Conservation (phyloP, 495 filamentous ascomycete genomes). For the Aeminium ludgeri region DNA sequence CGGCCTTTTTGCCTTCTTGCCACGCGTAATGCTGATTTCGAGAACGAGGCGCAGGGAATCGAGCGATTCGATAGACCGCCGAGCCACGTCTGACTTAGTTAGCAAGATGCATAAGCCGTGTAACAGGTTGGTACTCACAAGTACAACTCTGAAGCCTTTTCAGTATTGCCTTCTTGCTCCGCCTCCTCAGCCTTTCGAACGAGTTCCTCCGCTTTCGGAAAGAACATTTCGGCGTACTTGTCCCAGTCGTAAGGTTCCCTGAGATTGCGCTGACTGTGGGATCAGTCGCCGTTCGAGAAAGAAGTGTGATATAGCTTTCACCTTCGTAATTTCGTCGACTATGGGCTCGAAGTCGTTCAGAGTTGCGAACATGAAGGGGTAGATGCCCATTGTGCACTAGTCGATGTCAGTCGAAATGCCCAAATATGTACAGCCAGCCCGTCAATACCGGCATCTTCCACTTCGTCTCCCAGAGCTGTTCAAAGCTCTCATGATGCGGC, state of each 20-base stretch:
- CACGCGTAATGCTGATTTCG: constrained; percentile 47
- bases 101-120: not conserved
- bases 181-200: constrained; percentile 32
- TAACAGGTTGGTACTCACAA: constrained; percentile 21
- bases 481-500: constrained; percentile 50
- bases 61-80: constrained; percentile 54
- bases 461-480: constrained; percentile 61
- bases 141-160: constrained; percentile 43
- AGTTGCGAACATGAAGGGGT: constrained; percentile 62
- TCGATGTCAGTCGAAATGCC: not conserved
- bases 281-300: too few species aligned
- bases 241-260: constrained; percentile 46
- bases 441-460: constrained; percentile 51
- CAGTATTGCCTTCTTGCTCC: constrained; percentile 27
- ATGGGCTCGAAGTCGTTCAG: constrained; percentile 59
- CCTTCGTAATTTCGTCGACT: constrained; percentile 43
- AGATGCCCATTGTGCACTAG: constrained; percentile 47
- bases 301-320: constrained; percentile 13
- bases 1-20: constrained; percentile 47
- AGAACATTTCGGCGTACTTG: constrained; percentile 46
- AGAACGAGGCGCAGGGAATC: constrained; percentile 44
- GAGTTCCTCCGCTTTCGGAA: constrained; percentile 39
- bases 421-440: not conserved
- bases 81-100: constrained; percentile 35
- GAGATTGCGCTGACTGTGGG: constrained; percentile 30